phyloP scores from a whole-genome alignment of 1,284 basidiomycete genomes.

The Ustilago trichophora region DNA sequence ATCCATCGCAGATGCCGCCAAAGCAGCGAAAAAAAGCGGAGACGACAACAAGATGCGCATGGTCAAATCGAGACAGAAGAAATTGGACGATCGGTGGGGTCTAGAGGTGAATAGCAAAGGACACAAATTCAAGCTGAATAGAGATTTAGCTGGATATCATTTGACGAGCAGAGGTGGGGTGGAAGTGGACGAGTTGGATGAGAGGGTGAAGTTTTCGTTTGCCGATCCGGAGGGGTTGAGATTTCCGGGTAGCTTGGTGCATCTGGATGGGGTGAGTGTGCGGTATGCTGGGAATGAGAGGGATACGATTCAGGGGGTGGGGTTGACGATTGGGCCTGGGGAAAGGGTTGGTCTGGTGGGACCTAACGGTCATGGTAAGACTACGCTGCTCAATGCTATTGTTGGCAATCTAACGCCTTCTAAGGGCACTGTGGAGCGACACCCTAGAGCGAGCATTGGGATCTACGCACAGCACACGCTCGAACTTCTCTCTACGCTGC shows the following conservation, averaged over 20 bases:
- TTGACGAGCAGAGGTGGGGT: slow-evolving; percentile 70
- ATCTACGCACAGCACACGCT: slow-evolving; percentile 69
- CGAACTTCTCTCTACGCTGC: slow-evolving; percentile 48
- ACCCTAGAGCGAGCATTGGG: too few relatives aligned
- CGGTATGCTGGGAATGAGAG: slow-evolving; percentile 66
- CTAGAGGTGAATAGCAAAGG: slow-evolving; percentile 71
- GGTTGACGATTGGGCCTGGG: slow-evolving; percentile 72
- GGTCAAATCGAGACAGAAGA: slow-evolving; percentile 74
- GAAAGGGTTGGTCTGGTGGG: slow-evolving; percentile 74
- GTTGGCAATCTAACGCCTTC: slow-evolving; percentile 72
- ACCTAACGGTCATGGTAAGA: slow-evolving; percentile 61
- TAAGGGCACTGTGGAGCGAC: too few relatives aligned
- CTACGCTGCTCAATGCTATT: slow-evolving; percentile 69
- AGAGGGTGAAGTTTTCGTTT: slow-evolving; percentile 70
- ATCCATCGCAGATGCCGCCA: slow-evolving; percentile 70
- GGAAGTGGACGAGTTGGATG: slow-evolving; percentile 71
- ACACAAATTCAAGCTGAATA: slow-evolving; percentile 74
- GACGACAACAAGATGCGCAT: slow-evolving; percentile 74
- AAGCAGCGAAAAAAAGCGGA: slow-evolving; percentile 72
- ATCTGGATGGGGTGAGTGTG: slow-evolving; percentile 71
- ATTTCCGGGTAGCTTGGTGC: slow-evolving; percentile 71
- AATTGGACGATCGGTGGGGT: slow-evolving; percentile 73
- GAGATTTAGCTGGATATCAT: slow-evolving; percentile 71
- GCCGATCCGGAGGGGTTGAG: slow-evolving; percentile 71
- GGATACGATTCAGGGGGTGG: slow-evolving; percentile 71